Evolutionary conservation across 345 rosid genomes (phyloP).

Genomic region (Acer negundo): DNA sequence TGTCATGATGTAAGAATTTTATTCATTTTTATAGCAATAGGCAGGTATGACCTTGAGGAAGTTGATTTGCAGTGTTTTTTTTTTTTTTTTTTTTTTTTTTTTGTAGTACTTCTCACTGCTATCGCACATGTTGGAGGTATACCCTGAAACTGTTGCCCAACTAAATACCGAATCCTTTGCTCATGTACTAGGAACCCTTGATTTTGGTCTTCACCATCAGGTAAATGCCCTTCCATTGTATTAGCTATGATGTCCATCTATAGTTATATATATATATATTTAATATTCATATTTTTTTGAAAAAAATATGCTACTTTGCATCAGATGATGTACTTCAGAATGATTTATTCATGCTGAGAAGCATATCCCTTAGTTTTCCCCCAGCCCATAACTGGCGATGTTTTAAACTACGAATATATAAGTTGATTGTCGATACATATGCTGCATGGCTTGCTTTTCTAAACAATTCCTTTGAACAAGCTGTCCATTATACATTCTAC

Average conservation of each 20-base stretch:
- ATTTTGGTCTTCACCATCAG: slow-evolving; percentile 95
- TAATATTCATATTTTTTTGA: neutral
- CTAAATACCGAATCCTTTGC: slow-evolving; percentile 71
- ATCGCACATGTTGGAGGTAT: slow-evolving; percentile 94
- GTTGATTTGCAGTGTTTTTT: slow-evolving; percentile 27
- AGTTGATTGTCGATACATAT: neutral
- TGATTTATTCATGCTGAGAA: neutral
- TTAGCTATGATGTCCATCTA: neutral
- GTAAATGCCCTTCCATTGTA: slow-evolving; percentile 37
- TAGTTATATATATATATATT: neutral
- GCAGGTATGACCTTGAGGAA: slow-evolving; percentile 2
- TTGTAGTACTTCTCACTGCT: slow-evolving; percentile 83
- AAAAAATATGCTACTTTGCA: neutral
- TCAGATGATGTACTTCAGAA: neutral
- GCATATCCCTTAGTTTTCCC: neutral
- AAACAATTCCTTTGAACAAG: too few relatives aligned
- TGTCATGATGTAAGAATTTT: slow-evolving; percentile 81
- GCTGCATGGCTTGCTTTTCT: neutral
- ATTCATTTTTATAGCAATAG: slow-evolving; percentile 8
- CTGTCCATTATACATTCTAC: too few relatives aligned
- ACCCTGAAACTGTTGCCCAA: slow-evolving; percentile 86
- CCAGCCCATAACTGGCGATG: neutral
- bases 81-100: slow-evolving; percentile 32
- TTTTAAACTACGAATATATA: neutral
- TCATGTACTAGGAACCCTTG: slow-evolving; percentile 81